Evolutionary conservation across 495 filamentous ascomycete species (phyloP).

Genomic region (Tuber magnatum): DNA sequence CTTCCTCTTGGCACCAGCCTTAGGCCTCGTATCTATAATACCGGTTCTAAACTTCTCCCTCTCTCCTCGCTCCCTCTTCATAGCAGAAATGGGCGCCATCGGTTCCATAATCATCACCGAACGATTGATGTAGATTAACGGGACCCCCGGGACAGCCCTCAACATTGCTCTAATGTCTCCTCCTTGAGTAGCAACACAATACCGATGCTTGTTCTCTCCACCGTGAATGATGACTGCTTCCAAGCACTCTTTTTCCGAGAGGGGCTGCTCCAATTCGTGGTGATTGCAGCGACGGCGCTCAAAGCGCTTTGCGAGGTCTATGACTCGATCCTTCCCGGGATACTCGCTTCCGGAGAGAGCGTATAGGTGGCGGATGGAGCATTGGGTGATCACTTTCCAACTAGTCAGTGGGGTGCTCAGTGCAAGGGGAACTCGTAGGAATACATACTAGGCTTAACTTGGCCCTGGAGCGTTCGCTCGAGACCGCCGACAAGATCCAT

Average conservation of each 20-base stretch:
- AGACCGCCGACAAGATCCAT: slow-evolving; percentile 70
- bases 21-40: slow-evolving; percentile 52
- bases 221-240: slow-evolving; percentile 61
- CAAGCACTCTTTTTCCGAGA: slow-evolving; percentile 70
- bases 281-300: slow-evolving; percentile 87
- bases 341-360: slow-evolving; percentile 43
- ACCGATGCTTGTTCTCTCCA: slow-evolving; percentile 77
- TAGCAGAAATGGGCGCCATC: slow-evolving; percentile 60
- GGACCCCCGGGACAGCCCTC: slow-evolving; percentile 62
- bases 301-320: slow-evolving; percentile 62
- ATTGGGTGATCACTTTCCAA: slow-evolving; percentile 55
- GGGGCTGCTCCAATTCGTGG: slow-evolving; percentile 68
- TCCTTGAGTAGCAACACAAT: slow-evolving; percentile 75
- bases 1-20: slow-evolving; percentile 48
- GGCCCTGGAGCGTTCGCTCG: slow-evolving; percentile 66
- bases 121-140: slow-evolving; percentile 72
- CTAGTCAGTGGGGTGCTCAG: slow-evolving; percentile 14
- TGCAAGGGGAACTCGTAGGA: not conserved
- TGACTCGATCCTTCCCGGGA: slow-evolving; percentile 52
- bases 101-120: slow-evolving; percentile 89
- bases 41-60: slow-evolving; percentile 67
- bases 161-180: slow-evolving; percentile 51
- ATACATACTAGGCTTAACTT: slow-evolving; percentile 71
- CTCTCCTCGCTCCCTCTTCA: slow-evolving; percentile 61
- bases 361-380: slow-evolving; percentile 68